These are phyloP conservation scores for Babesia bigemina DNA, from an alignment of 169 alveolate species.

Conservation along the genomic window DNA sequence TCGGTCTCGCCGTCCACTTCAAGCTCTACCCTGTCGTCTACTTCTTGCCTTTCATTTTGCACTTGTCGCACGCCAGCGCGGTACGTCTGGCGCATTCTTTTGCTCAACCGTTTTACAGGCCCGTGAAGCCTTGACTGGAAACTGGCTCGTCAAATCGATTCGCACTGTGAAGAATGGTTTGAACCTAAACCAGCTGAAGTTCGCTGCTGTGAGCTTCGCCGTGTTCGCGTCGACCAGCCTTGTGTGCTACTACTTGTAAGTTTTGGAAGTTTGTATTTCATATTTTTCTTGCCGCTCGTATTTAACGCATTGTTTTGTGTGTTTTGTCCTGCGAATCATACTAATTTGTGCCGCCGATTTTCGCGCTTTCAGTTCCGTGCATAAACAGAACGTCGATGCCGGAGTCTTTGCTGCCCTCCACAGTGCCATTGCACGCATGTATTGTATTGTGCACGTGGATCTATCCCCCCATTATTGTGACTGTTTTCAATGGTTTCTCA, in stretches of 20 bases:
- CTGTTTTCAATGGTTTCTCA: neutral
- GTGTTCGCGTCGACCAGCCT: constrained; percentile 14
- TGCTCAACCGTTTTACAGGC: neutral
- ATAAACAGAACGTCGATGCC: too few species aligned
- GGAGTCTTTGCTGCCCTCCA: too few species aligned
- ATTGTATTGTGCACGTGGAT: too few species aligned
- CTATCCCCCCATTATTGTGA: too few species aligned
- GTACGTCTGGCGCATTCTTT: neutral
- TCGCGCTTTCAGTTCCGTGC: too few species aligned
- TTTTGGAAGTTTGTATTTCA: neutral
- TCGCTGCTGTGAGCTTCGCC: constrained; percentile 30
- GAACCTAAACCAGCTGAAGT: constrained; percentile 31
- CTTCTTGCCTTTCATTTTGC: constrained; percentile 86
- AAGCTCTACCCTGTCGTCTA: constrained; percentile 95
- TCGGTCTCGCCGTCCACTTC: constrained; percentile 94
- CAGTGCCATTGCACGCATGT: too few species aligned
- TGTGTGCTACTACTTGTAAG: constrained; percentile 37
- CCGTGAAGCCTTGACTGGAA: neutral
- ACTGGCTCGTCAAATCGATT: neutral
- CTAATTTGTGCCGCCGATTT: too few species aligned
- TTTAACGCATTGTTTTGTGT: neutral
- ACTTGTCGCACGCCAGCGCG: constrained; percentile 52
- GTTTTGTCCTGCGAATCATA: neutral
- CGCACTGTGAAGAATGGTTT: neutral
- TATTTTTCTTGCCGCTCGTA: neutral